phyloP scores from a whole-genome alignment of 306 rosid genomes.

The Lablab purpureus region DNA sequence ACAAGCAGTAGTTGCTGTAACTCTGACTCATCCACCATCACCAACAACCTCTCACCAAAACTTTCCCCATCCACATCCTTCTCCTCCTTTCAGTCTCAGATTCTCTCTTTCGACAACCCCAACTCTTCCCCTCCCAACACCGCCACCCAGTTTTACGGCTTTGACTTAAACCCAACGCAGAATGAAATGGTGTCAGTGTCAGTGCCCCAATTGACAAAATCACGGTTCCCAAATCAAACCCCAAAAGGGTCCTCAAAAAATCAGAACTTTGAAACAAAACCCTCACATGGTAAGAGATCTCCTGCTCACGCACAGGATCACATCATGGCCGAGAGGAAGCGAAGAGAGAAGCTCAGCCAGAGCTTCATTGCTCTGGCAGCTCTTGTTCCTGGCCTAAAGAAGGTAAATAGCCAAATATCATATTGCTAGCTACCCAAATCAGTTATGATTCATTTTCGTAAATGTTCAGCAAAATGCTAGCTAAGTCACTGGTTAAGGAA shows the following conservation, averaged over 20 bases:
- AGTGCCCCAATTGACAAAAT: conserved; percentile 34
- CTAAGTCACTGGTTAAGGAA: no score
- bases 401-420: conserved; percentile 52
- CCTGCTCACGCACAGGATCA: conserved; percentile 68
- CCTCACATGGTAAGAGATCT: conserved; percentile 52
- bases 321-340: conserved; percentile 78
- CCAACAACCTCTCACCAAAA: conserved; percentile 35
- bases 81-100: conserved; percentile 53
- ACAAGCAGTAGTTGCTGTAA: conserved; percentile 21
- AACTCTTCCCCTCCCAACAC: conserved; percentile 33
- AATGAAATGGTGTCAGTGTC: conserved; percentile 34
- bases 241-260: conserved; percentile 41
- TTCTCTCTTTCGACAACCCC: conserved; percentile 66
- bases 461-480: no score
- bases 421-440: not conserved
- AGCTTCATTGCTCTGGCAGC: conserved; percentile 85
- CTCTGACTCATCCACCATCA: conserved; percentile 38
- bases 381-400: conserved; percentile 74
- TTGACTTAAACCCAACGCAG: conserved; percentile 45
- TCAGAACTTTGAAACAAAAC: conserved; percentile 45
- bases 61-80: conserved; percentile 56
- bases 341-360: conserved; percentile 83
- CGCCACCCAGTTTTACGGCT: conserved; percentile 40
- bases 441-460: no score
- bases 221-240: conserved; percentile 40